Conservation (phyloP, 495 filamentous ascomycete species). For the Cairneyella variabilis region DNA sequence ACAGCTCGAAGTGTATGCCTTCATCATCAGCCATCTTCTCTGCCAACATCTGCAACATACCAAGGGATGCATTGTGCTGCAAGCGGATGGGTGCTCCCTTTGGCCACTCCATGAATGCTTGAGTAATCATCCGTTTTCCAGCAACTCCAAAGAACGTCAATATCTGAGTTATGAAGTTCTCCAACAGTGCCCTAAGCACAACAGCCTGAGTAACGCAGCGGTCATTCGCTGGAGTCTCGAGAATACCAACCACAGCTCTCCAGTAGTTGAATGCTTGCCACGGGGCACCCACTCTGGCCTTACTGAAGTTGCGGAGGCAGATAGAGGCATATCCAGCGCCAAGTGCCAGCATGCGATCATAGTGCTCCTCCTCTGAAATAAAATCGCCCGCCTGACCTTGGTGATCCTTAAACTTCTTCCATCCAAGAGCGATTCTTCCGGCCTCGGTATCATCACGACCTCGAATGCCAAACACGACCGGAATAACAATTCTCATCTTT, state of each 20-base stretch:
- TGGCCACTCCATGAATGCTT: slow-evolving; percentile 67
- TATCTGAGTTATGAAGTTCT: slow-evolving; percentile 65
- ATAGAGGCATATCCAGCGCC: slow-evolving; percentile 80
- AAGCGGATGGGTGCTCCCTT: slow-evolving; percentile 38
- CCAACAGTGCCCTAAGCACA: slow-evolving; percentile 73
- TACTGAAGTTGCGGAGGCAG: slow-evolving; percentile 73
- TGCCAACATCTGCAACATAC: slow-evolving; percentile 54
- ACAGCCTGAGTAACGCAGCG: slow-evolving; percentile 74
- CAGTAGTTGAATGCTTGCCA: slow-evolving; percentile 81
- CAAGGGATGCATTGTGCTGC: slow-evolving; percentile 37
- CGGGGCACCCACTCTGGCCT: slow-evolving; percentile 60
- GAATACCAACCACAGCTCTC: slow-evolving; percentile 64
- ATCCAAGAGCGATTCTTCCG: slow-evolving; percentile 69
- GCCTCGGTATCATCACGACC: slow-evolving; percentile 70
- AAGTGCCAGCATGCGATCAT: slow-evolving; percentile 78
- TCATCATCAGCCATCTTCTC: slow-evolving; percentile 55
- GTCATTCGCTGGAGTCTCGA: slow-evolving; percentile 63
- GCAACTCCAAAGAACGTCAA: slow-evolving; percentile 72
- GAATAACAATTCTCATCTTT: slow-evolving; percentile 77
- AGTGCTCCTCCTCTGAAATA: slow-evolving; percentile 63
- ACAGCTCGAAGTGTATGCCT: no score
- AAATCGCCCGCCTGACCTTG: slow-evolving; percentile 52
- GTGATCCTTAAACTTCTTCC: no score
- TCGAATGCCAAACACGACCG: slow-evolving; percentile 80
- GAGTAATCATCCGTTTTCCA: slow-evolving; percentile 58